A percentile compares a stretch with the other conserved stretches of the same genome.
phyloP scores from a whole-genome alignment of 106 monocot species.

The Cymbidium sinense region DNA sequence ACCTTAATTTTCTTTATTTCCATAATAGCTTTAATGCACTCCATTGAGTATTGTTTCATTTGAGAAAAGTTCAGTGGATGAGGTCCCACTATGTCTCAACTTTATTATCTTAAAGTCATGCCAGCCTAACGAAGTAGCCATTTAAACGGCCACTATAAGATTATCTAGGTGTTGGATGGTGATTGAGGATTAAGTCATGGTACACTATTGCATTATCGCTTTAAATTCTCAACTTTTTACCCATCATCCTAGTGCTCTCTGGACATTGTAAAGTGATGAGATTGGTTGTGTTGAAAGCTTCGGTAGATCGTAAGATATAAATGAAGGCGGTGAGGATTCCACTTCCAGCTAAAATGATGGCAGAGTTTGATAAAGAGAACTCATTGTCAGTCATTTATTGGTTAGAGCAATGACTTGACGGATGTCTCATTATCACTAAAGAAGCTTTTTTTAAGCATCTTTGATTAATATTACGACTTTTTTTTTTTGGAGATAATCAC shows the following conservation, averaged over 20 bases:
- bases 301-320: background rate
- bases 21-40: background rate
- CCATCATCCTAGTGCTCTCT: background rate
- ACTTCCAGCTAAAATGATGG: background rate
- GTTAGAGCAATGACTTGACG: background rate
- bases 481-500: background rate
- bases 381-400: background rate
- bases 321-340: background rate
- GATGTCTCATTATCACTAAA: background rate
- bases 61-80: background rate
- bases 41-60: background rate
- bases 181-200: background rate
- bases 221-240: background rate
- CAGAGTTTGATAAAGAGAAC: background rate
- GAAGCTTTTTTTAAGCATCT: background rate
- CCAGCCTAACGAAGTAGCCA: background rate
- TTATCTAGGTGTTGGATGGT: background rate
- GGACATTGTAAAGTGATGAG: background rate
- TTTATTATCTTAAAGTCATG: background rate
- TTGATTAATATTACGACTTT: background rate
- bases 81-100: background rate
- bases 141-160: background rate
- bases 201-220: background rate
- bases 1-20: background rate
- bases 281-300: background rate